Conservation (phyloP, 2,329 filamentous ascomycete species). For the Fusarium nodosum region DNA sequence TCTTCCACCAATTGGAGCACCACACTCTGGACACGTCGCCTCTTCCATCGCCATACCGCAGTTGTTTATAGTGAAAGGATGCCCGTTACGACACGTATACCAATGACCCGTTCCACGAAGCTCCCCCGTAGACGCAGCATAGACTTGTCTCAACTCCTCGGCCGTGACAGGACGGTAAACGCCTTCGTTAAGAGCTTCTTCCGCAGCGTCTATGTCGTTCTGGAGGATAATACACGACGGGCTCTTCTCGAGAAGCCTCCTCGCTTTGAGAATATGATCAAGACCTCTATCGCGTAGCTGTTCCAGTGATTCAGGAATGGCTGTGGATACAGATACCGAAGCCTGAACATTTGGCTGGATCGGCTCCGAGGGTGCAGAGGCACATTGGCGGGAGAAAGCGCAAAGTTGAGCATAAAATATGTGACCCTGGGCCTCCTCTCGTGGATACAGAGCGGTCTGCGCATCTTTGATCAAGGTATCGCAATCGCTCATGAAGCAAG, state of each 20-base stretch:
- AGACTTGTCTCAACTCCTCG: conserved; percentile 7
- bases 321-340: background rate
- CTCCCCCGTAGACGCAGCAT: conserved; percentile 5
- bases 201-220: background rate
- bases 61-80: conserved; percentile 5
- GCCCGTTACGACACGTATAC: background rate
- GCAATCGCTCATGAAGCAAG: background rate
- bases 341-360: too few relatives aligned
- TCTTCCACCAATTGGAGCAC: conserved; percentile 1
- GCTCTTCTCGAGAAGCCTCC: background rate
- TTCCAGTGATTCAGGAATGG: background rate
- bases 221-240: background rate
- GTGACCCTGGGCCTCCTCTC: conserved; percentile 5
- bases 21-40: conserved; percentile 2
- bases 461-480: background rate
- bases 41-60: conserved; percentile 14
- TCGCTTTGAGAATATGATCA: background rate
- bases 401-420: background rate
- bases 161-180: conserved; percentile 5
- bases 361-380: background rate
- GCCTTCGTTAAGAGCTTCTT: conserved; percentile 3
- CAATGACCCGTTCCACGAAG: conserved; percentile 3
- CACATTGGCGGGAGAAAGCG: background rate
- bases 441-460: background rate
- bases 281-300: background rate